Evolutionary conservation across 176 grass and related monocot species (phyloP).

Genomic region (Triticum monococcum): DNA sequence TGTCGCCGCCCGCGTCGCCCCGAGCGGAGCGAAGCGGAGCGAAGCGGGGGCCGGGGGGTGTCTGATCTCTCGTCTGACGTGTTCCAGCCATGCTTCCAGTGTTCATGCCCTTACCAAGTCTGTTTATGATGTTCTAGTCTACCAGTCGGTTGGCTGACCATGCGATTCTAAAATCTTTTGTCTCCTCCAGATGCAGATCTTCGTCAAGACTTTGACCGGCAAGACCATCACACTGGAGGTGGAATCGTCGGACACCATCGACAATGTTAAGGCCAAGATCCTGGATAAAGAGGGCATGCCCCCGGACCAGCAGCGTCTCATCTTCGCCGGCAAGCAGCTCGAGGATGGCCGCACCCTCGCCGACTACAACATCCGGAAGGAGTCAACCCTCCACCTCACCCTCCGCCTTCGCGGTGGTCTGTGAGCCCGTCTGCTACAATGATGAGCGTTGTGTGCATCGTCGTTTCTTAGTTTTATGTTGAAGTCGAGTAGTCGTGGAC

Average conservation of each 20-base stretch:
- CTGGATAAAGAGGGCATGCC: constrained; percentile 79
- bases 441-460: no score
- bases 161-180: not conserved
- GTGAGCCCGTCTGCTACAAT: not conserved
- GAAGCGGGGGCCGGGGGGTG: no score
- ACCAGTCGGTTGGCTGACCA: not conserved
- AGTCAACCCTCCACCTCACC: constrained; percentile 47
- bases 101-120: no score
- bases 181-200: constrained; percentile 63
- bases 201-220: not conserved
- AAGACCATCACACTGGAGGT: not conserved
- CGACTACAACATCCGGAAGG: constrained; percentile 58
- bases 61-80: no score
- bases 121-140: no score
- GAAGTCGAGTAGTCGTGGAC: no score
- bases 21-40: no score
- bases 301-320: constrained; percentile 53
- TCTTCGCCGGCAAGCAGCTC: constrained; percentile 47
- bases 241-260: no score
- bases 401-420: constrained; percentile 28
- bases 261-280: constrained; percentile 61
- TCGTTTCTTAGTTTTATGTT: no score
- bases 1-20: no score
- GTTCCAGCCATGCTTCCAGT: no score
- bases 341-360: constrained; percentile 60